These are phyloP conservation scores for Symbiodinium natans DNA, from an alignment of 73 alveolate genomes.

Conservation along the genomic window DNA sequence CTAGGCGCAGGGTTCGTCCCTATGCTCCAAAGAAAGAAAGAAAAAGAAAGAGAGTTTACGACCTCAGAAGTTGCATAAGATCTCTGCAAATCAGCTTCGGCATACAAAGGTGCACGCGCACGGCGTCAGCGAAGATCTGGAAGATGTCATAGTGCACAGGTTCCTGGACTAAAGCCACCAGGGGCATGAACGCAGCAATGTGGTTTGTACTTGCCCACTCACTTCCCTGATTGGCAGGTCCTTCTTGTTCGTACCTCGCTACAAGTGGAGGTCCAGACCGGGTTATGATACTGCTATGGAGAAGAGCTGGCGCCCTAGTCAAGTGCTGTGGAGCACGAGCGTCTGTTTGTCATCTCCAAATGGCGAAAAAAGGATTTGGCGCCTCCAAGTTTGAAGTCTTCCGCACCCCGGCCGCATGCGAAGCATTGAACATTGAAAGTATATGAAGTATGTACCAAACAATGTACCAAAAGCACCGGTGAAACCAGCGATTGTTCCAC, in stretches of 20 bases:
- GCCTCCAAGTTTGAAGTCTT: not conserved
- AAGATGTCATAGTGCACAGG: not conserved
- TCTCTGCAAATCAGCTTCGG: not conserved
- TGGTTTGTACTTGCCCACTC: not conserved
- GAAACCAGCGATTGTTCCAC: no score
- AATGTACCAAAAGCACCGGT: no score
- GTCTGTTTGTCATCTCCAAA: no score
- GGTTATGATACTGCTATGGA: not conserved
- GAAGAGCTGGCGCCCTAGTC: not conserved
- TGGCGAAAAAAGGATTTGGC: not conserved
- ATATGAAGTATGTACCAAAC: no score
- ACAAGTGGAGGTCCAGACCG: slow-evolving; percentile 14
- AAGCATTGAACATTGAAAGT: no score
- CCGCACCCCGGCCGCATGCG: not conserved
- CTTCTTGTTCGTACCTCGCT: not conserved
- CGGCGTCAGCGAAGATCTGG: not conserved
- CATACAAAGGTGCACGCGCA: not conserved
- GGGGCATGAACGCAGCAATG: no score
- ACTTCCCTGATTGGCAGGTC: not conserved
- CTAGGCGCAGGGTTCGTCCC: no score
- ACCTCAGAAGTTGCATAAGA: not conserved
- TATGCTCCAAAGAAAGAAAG: no score
- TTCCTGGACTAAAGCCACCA: not conserved
- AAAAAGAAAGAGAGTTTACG: no score
- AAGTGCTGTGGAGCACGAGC: no score